These are phyloP conservation scores for Phyllosticta citrichinensis DNA, from an alignment of 2,329 filamentous ascomycete species.

Conservation along the genomic window DNA sequence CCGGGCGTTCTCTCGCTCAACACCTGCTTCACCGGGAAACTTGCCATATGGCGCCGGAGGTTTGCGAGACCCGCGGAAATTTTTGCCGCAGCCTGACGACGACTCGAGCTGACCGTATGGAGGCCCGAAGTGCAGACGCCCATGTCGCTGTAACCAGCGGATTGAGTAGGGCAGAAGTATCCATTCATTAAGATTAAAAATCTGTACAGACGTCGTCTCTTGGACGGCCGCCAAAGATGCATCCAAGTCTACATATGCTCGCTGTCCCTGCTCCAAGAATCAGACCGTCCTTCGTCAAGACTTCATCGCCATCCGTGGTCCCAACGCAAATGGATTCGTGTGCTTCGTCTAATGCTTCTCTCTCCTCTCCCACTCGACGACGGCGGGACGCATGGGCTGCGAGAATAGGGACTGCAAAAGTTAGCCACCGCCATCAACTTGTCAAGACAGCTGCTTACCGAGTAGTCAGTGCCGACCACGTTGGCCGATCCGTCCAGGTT, in stretches of 20 bases:
- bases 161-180: background rate
- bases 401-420: constrained; percentile 29
- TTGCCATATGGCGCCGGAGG: background rate
- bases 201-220: constrained; percentile 1
- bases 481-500: constrained; percentile 62
- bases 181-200: background rate
- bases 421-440: constrained; percentile 8
- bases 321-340: background rate
- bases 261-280: background rate
- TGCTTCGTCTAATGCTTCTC: constrained; percentile 16
- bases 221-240: background rate
- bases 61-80: background rate
- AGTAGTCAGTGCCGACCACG: constrained; percentile 60
- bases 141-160: background rate
- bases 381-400: constrained; percentile 34
- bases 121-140: background rate
- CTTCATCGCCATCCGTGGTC: constrained; percentile 2
- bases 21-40: background rate
- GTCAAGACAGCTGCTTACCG: constrained; percentile 32
- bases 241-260: background rate
- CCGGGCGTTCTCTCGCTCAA: background rate
- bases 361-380: constrained; percentile 66
- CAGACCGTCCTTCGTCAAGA: constrained; percentile 2
- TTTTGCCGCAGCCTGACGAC: background rate
- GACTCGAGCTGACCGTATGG: too few species aligned